Conservation (phyloP, 495 filamentous ascomycete genomes). For the Corynascus novoguineensis region DNA sequence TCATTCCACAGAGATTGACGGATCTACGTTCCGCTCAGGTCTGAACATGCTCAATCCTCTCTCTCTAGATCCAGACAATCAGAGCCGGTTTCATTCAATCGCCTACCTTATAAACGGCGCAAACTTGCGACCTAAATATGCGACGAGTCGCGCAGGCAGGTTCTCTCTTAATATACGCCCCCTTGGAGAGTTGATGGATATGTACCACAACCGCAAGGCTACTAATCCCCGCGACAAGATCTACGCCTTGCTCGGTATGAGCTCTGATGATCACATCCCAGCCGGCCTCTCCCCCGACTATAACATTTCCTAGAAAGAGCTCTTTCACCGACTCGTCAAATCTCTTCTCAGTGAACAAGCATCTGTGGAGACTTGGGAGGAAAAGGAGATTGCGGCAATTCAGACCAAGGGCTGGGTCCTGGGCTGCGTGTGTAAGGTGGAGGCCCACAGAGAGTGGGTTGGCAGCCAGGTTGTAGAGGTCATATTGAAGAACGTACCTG, state of each 20-base stretch:
- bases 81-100: neutral
- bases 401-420: neutral
- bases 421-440: neutral
- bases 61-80: neutral
- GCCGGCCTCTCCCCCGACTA: neutral
- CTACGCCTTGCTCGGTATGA: slow-evolving; percentile 2
- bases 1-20: neutral
- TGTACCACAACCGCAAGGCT: neutral
- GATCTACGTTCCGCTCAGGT: neutral
- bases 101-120: neutral
- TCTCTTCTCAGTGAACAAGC: neutral
- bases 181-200: neutral
- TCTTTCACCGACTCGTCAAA: neutral
- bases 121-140: neutral
- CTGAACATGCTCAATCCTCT: neutral
- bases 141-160: neutral
- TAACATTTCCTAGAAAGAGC: neutral
- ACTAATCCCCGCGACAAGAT: neutral
- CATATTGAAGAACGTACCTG: neutral
- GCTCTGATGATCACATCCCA: neutral
- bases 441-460: neutral
- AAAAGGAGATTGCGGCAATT: neutral
- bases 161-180: neutral
- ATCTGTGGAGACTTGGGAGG: slow-evolving; percentile 1
- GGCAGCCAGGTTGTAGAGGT: neutral